Conservation (phyloP, 1,139 yeast species). For the Blastobotrys illinoisensis region DNA sequence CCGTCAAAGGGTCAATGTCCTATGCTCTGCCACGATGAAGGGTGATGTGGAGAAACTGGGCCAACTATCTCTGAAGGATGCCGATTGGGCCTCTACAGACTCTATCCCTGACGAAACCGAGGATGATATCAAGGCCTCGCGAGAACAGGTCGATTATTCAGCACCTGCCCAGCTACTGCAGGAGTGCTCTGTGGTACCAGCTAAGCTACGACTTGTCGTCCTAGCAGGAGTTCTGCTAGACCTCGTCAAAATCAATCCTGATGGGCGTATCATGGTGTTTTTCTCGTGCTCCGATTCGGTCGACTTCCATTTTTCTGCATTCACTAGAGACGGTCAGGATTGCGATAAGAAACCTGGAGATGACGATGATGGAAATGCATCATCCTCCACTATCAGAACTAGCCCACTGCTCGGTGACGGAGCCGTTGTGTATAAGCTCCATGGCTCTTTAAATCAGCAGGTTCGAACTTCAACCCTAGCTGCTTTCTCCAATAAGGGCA, state of each 20-base stretch:
- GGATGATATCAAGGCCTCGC: constrained; percentile 40
- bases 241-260: constrained; percentile 36
- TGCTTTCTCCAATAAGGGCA: constrained; percentile 44
- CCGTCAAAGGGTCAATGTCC: constrained; percentile 59
- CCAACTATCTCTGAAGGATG: constrained; percentile 62
- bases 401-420: constrained; percentile 49
- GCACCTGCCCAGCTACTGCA: constrained; percentile 93
- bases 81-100: constrained; percentile 54
- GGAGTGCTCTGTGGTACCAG: constrained; percentile 75
- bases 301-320: constrained; percentile 76
- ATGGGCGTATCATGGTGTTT: constrained; percentile 69
- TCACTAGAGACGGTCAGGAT: constrained; percentile 41
- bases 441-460: constrained; percentile 85
- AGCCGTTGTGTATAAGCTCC: constrained; percentile 66
- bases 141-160: constrained; percentile 35
- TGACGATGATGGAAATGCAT: constrained; percentile 22
- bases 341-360: constrained; percentile 25
- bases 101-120: constrained; percentile 13
- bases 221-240: constrained; percentile 60
- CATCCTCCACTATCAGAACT: constrained; percentile 38
- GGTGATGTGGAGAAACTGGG: constrained; percentile 76
- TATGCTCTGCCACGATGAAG: constrained; percentile 94
- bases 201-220: constrained; percentile 81
- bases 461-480: constrained; percentile 71
- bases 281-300: constrained; percentile 94